Conservation (phyloP, 495 filamentous ascomycete genomes). For the Neurospora intermedia region DNA sequence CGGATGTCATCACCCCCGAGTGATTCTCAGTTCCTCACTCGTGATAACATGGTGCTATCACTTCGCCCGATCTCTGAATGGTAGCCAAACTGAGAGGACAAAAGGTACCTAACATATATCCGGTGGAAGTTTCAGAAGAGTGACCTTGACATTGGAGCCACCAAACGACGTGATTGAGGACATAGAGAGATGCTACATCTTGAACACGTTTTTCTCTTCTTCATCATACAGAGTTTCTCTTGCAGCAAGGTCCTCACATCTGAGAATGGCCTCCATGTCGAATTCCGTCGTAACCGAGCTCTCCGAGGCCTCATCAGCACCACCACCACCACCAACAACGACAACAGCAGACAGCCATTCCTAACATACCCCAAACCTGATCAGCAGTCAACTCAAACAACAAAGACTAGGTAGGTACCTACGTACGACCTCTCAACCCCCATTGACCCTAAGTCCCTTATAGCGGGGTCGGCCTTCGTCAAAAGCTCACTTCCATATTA, state of each 20-base stretch:
- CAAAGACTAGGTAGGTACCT: constrained; percentile 34
- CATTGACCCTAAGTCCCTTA: constrained; percentile 26
- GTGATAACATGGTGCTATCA: background rate
- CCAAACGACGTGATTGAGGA: background rate
- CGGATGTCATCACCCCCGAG: background rate
- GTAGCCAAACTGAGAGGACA: no score
- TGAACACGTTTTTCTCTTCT: background rate
- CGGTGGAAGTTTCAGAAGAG: background rate
- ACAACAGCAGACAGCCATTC: background rate
- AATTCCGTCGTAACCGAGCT: background rate
- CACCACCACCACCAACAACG: background rate
- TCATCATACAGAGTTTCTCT: background rate
- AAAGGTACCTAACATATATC: background rate
- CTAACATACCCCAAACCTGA: background rate
- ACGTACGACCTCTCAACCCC: constrained; percentile 32
- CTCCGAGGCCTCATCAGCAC: background rate
- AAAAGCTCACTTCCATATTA: constrained; percentile 43
- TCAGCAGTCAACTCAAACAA: background rate
- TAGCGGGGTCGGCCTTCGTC: constrained; percentile 38
- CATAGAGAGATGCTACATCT: background rate
- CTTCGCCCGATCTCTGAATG: background rate
- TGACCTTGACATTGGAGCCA: background rate
- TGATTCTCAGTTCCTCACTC: background rate
- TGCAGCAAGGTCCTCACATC: background rate
- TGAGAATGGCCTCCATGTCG: background rate